Evolutionary conservation across 768 basidiomycete species (phyloP).

Genomic region (Piloderma croceum): DNA sequence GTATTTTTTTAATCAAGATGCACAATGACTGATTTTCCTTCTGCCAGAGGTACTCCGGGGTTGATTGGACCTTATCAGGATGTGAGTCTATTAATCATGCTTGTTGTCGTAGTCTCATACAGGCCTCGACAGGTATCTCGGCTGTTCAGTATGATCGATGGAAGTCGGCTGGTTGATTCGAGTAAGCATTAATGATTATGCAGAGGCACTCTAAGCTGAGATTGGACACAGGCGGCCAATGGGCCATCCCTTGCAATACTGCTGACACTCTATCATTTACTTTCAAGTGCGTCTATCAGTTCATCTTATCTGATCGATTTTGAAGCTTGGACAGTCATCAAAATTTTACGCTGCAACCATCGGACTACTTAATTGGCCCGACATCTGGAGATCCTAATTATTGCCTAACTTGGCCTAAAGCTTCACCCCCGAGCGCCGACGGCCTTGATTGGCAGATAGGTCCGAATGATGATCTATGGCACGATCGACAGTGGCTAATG

Average conservation of each 20-base stretch:
- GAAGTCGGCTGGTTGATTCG: conserved; percentile 64
- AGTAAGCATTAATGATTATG: conserved; percentile 29
- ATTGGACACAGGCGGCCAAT: conserved; percentile 48
- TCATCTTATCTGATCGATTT: conserved; percentile 1
- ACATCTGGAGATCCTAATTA: conserved; percentile 55
- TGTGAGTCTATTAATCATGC: too few species aligned
- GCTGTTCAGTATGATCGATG: conserved; percentile 53
- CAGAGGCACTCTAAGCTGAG: background rate
- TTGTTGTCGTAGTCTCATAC: too few species aligned
- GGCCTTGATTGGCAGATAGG: conserved; percentile 84
- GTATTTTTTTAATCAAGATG: background rate
- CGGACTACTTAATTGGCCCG: conserved; percentile 74
- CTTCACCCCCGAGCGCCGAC: conserved; percentile 58
- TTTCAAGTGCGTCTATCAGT: conserved; percentile 49
- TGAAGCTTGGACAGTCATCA: conserved; percentile 27
- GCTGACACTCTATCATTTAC: conserved; percentile 54
- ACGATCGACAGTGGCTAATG: background rate
- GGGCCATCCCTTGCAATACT: conserved; percentile 71
- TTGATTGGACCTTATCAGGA: conserved; percentile 77
- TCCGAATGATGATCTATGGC: conserved; percentile 19
- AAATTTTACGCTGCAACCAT: conserved; percentile 62
- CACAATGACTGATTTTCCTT: too few species aligned
- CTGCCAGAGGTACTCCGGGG: conserved; percentile 57
- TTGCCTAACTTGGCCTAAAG: conserved; percentile 73
- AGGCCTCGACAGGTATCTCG: conserved; percentile 50